Conservation (phyloP, 768 basidiomycete species). For the Mycena belliarum region DNA sequence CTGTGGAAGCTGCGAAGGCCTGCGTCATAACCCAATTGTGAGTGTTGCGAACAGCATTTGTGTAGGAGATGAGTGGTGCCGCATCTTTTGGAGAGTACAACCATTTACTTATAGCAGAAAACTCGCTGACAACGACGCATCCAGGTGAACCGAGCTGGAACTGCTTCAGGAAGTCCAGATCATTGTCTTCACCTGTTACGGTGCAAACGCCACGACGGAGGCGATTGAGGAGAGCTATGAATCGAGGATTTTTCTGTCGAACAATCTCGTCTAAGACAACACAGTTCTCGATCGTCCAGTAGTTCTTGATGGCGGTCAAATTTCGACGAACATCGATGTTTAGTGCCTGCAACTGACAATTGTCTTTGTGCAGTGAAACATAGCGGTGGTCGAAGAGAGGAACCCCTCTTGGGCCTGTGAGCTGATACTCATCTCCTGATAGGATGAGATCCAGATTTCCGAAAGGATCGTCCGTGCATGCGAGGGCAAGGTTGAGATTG, state of each 20-base stretch:
- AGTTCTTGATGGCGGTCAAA: too few relatives aligned
- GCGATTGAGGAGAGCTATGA: too few relatives aligned
- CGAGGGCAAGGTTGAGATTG: constrained; percentile 7
- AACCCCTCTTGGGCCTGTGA: constrained; percentile 3
- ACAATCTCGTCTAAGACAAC: constrained; percentile 19
- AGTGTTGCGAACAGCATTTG: too few relatives aligned
- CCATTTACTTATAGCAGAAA: too few relatives aligned
- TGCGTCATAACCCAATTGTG: too few relatives aligned
- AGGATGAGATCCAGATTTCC: constrained; percentile 14
- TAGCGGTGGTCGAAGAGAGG: constrained; percentile 2
- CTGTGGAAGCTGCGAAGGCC: too few relatives aligned
- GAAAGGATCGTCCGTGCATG: constrained; percentile 12
- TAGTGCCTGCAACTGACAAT: constrained; percentile 2
- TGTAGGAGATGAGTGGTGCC: too few relatives aligned
- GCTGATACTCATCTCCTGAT: constrained; percentile 19
- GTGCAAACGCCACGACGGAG: constrained; percentile 15
- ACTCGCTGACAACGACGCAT: not conserved
- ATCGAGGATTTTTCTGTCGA: constrained; percentile 12
- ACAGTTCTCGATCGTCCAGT: constrained; percentile 9
- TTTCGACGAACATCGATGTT: constrained; percentile 7
- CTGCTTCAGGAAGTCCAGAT: constrained; percentile 6
- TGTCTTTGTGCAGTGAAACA: not conserved
- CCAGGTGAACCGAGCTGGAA: not conserved
- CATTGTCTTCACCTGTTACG: constrained; percentile 5
- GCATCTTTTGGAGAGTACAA: too few relatives aligned